phyloP scores from a whole-genome alignment of 805 yeast species.

The Sugiyamaella americana region DNA sequence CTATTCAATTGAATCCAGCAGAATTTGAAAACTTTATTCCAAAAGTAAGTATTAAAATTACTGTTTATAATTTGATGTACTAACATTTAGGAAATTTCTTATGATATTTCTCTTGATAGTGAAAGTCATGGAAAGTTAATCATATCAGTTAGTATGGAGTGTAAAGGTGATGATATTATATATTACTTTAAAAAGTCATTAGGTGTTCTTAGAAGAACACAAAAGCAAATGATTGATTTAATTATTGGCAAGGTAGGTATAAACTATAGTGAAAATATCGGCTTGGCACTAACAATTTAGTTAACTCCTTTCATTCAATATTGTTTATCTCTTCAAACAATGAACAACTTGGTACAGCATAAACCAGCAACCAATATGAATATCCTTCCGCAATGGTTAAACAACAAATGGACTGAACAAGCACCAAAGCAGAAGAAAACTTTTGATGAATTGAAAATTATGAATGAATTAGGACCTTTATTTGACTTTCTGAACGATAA shows the following conservation, averaged over 20 bases:
- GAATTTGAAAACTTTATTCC: conserved; percentile 65
- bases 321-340: no score
- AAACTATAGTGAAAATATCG: no score
- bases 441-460: conserved; percentile 42
- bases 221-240: no score
- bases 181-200: conserved; percentile 75
- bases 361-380: no score
- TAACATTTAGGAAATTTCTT: conserved; percentile 17
- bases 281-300: no score
- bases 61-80: no score
- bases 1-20: conserved; percentile 54
- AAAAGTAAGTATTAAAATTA: conserved; percentile 21
- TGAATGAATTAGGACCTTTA: conserved; percentile 64
- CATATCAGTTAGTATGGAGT: conserved; percentile 67
- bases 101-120: conserved; percentile 50
- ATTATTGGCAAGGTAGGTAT: no score
- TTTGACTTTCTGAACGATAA: conserved; percentile 69
- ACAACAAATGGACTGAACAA: no score
- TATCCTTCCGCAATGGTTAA: no score
- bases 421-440: no score
- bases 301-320: no score
- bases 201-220: conserved; percentile 56
- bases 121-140: conserved; percentile 64
- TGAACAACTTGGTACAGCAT: no score
- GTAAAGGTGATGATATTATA: conserved; percentile 71